These are phyloP conservation scores for Ammopiptanthus mongolicus DNA, from an alignment of 306 rosid species.

Conservation along the genomic window DNA sequence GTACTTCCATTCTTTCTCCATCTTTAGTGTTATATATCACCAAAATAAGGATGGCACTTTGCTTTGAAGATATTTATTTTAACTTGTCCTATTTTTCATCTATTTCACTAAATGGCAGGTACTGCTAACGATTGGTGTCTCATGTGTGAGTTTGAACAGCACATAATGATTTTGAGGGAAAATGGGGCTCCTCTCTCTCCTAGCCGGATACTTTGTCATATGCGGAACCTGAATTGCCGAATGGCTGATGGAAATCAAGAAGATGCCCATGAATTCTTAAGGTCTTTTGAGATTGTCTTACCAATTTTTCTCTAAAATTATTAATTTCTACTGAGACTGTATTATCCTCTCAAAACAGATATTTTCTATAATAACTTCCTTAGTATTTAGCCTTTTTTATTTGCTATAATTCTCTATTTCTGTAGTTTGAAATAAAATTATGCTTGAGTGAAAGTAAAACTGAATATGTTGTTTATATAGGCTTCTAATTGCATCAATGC, in stretches of 20 bases:
- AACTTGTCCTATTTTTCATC: neutral
- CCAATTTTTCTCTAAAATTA: neutral
- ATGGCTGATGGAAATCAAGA: slow-evolving; percentile 91
- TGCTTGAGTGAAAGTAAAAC: slow-evolving; percentile 2
- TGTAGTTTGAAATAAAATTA: neutral
- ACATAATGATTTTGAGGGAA: slow-evolving; percentile 59
- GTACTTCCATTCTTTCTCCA: slow-evolving; percentile 37
- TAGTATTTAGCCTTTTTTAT: neutral
- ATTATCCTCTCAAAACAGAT: neutral
- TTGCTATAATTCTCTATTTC: neutral
- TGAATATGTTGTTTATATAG: slow-evolving; percentile 33
- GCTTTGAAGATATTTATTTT: neutral
- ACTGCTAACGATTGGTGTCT: slow-evolving; percentile 80
- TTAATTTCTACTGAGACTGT: neutral
- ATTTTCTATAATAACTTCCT: neutral
- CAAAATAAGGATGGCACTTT: neutral
- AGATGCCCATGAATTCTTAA: slow-evolving; percentile 83
- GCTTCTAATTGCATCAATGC: slow-evolving; percentile 87
- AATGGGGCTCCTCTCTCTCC: slow-evolving; percentile 66
- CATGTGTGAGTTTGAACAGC: slow-evolving; percentile 84
- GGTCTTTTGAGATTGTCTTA: slow-evolving; percentile 34
- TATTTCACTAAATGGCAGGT: slow-evolving; percentile 39
- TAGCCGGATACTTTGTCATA: slow-evolving; percentile 63
- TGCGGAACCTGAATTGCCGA: slow-evolving; percentile 69
- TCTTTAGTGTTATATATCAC: neutral